Evolutionary conservation across 225 moss, liverwort and hornwort genomes (phyloP).

Genomic region (Bryum argenteum): DNA sequence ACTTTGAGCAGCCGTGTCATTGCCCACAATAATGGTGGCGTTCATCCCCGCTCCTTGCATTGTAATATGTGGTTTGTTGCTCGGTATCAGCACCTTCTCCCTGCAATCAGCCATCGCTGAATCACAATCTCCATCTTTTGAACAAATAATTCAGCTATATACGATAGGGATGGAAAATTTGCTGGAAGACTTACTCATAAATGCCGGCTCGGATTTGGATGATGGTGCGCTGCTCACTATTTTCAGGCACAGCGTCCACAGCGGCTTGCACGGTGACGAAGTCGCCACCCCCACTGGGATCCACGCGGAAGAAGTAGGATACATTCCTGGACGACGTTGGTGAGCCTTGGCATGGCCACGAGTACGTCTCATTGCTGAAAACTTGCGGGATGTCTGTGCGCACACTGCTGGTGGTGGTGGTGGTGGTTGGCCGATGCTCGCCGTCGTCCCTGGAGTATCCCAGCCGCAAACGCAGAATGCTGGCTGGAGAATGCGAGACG

Average conservation of each 20-base stretch:
- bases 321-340: slow-evolving; percentile 45
- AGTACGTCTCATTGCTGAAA: slow-evolving; percentile 48
- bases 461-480: slow-evolving; percentile 28
- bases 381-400: slow-evolving; percentile 35
- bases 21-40: slow-evolving; percentile 46
- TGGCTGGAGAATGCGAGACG: slow-evolving; percentile 39
- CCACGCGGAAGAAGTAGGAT: slow-evolving; percentile 56
- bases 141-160: too few species aligned
- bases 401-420: not conserved
- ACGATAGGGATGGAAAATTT: too few species aligned
- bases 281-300: slow-evolving; percentile 46
- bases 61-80: slow-evolving; percentile 57
- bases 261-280: slow-evolving; percentile 63
- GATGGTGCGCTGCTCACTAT: slow-evolving; percentile 57
- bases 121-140: too few species aligned
- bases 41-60: slow-evolving; percentile 67
- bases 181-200: slow-evolving; percentile 47
- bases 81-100: slow-evolving; percentile 65
- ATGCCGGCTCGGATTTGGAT: slow-evolving; percentile 67
- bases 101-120: slow-evolving; percentile 24
- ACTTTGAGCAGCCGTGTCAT: slow-evolving; percentile 43
- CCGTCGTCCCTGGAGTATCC: slow-evolving; percentile 17
- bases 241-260: slow-evolving; percentile 61
- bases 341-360: slow-evolving; percentile 47
- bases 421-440: not conserved